Base-by-base conservation (phyloP, 2,329 filamentous ascomycete species). In the Colletotrichum sp. region DNA sequence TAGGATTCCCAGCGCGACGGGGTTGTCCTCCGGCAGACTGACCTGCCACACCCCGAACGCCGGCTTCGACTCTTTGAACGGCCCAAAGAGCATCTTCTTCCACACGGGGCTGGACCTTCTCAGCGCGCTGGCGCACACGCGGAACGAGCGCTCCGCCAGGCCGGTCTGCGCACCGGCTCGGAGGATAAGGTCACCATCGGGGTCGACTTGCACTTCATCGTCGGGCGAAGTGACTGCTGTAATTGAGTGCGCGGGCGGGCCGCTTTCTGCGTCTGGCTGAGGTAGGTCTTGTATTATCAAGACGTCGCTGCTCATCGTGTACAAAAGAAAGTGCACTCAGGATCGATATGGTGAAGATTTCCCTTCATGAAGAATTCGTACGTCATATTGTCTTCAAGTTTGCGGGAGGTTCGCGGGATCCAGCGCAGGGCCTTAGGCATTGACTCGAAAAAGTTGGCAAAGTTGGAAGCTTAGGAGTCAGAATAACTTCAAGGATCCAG, bases 41-140 rank as follows among this genome's bases (percentile, higher is more conserved):
- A 75, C 73, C 18, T 43, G 8, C 69, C 69, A 72, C 7, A 24
- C 7, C 7, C 72, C 75, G 13, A 32, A 71, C 2, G 55, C 66
- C 24, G 75, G 75, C 8, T 68, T 77, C n/a, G 75, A 67, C 26
- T 77, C 75, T 7, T 36, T 67, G 61, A 75, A 77, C 9, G 61
- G 61, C 7, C 72, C 75, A 15, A 71, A 75, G 32, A 77, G 72
- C 75, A 77, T 77, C 43, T 34, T 71, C 63, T 75, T 71, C 67
- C 72, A 77, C 5, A 77, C 57, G 6, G 18, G 63, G 75, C 18
- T 64, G 7, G 72, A 67, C 8, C 72, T 73, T 6, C 75, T 67
- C 61, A 72, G 1, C 8, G 72, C 57, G 28, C 55, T 72, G 21
- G 72, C 39, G 67, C 72, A 77, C 21, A 75, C 75, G n/a, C 39